Evolutionary conservation across 2,329 filamentous ascomycete species (phyloP), one percentile per base, ranked within the genome.

Genomic region (Diaporthe sp.): DNA sequence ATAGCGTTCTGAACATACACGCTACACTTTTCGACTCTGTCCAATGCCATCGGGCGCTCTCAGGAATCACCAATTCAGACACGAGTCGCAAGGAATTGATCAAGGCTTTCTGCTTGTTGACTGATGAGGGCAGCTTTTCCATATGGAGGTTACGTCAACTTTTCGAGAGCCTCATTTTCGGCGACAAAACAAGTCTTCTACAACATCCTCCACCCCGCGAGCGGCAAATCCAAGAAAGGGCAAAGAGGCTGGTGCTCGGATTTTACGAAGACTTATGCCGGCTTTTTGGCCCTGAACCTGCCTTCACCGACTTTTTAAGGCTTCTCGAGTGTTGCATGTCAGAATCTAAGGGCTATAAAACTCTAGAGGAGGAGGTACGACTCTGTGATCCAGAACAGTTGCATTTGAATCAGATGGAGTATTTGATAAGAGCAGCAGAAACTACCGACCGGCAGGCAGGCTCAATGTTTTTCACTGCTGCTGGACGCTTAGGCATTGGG

Each of bases 121-220:
- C 22, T 6, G 32, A 37, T 3, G 35, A 17, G 1, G 56, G 12
- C 12, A 17, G 2, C 2, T 25, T 25, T 25, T 59, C 22, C 3
- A n/a, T 32, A 1, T 1, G 9, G 2, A 65, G 22, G 27, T 6
- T 65, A 4, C 39, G 39, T 32, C 8, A 65, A 15, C 59, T 65
- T n/a, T 65, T 65, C 30, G 39, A 47, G 17, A 17, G 25, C 17
- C 17, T 65, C 17, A 50, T 47, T 12, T 65, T 65, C 15, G 25
- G 27, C 17, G 59, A 50, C 19, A 44, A 12, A 27, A n/a, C 22
- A 15, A 39, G 10, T 10, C 4, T 37, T 3, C 6, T 37, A 4
- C 1, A 8, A n/a, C 1, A 8, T 8, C 0, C 4, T n/a, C 19
- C 32, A n/a, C n/a, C n/a, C 4, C 15, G 5, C 9, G 32, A 13